A percentile compares a stretch with the other conserved stretches of the same genome.
Evolutionary conservation across 495 filamentous ascomycete genomes (phyloP).

Genomic region (Apodospora peruviana): DNA sequence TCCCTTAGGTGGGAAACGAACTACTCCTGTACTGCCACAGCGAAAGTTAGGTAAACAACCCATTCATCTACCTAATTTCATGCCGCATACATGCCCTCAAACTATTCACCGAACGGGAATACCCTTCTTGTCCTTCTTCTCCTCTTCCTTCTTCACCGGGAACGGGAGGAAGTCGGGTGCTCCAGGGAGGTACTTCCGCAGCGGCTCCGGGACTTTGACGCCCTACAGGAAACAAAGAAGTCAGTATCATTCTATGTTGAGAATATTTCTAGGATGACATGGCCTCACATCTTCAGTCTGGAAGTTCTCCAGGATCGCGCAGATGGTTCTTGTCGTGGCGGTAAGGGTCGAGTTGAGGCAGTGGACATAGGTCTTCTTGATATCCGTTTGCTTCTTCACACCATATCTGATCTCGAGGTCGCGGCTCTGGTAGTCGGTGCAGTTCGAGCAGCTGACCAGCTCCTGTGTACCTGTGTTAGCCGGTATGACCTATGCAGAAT

Average conservation of each 20-base stretch:
- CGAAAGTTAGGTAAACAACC: too few species aligned
- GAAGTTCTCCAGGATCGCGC: conserved; percentile 94
- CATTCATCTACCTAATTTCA: too few species aligned
- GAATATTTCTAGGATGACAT: background rate
- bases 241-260: background rate
- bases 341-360: conserved; percentile 87
- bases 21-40: too few species aligned
- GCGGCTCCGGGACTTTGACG: conserved; percentile 75
- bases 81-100: too few species aligned
- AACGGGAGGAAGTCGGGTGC: conserved; percentile 82
- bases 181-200: conserved; percentile 80
- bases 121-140: conserved; percentile 16
- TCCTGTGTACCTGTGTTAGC: conserved; percentile 43
- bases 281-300: conserved; percentile 73
- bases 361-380: conserved; percentile 89
- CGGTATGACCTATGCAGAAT: background rate
- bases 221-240: conserved; percentile 46
- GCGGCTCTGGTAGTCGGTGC: conserved; percentile 89
- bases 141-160: conserved; percentile 20
- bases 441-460: conserved; percentile 92
- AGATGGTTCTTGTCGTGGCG: conserved; percentile 89
- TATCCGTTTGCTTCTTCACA: conserved; percentile 38
- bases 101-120: conserved; percentile 23
- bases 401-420: conserved; percentile 67
- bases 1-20: too few species aligned